These are phyloP conservation scores for Epichloe sp. DNA, from an alignment of 2,329 filamentous ascomycete species.

Conservation along the genomic window DNA sequence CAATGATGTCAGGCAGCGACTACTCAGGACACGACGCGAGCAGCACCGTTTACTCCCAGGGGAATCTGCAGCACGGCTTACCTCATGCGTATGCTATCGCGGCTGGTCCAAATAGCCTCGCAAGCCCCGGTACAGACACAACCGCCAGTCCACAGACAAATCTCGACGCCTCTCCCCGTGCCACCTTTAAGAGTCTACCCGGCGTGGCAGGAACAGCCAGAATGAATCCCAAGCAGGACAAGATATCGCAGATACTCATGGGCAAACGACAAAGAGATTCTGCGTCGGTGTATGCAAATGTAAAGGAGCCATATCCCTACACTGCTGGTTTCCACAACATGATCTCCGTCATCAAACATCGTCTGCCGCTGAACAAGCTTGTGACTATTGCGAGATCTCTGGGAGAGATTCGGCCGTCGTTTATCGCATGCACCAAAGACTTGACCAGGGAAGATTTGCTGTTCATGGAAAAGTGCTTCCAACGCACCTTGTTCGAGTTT, in stretches of 20 bases:
- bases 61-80: conserved; percentile 47
- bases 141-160: conserved; percentile 46
- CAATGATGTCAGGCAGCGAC: conserved; percentile 33
- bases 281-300: conserved; percentile 74
- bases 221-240: conserved; percentile 31
- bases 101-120: conserved; percentile 46
- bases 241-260: conserved; percentile 35
- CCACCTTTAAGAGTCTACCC: conserved; percentile 16
- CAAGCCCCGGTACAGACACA: conserved; percentile 51
- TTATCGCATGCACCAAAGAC: conserved; percentile 85
- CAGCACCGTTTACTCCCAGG: conserved; percentile 38
- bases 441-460: conserved; percentile 79
- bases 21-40: conserved; percentile 39
- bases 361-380: conserved; percentile 65
- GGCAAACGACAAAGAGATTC: conserved; percentile 56
- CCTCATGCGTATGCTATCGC: conserved; percentile 54
- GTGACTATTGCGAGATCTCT: conserved; percentile 77
- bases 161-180: conserved; percentile 40
- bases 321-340: conserved; percentile 82
- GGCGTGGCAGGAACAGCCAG: conserved; percentile 17
- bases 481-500: conserved; percentile 83
- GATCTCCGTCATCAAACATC: conserved; percentile 63
- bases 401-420: conserved; percentile 79
- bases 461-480: conserved; percentile 96
- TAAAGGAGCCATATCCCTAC: conserved; percentile 86